A percentile compares a stretch with the other conserved stretches of the same genome.
Evolutionary conservation across 1,284 basidiomycete genomes (phyloP).

Genomic region (Ustilago tritici): DNA sequence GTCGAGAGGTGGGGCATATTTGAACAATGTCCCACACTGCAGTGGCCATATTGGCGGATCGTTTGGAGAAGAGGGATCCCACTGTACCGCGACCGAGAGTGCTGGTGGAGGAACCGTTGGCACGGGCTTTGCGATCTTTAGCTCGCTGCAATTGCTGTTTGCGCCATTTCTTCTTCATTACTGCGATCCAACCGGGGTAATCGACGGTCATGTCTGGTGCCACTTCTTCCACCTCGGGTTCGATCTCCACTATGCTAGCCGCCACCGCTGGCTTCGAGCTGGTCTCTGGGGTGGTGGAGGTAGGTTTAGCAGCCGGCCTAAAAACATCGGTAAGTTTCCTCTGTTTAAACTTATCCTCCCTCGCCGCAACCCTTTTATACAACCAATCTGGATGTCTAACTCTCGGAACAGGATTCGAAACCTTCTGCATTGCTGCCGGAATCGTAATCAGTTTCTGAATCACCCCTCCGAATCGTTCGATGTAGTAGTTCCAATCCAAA

Average conservation of each 20-base stretch:
- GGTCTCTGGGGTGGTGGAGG: constrained; percentile 14
- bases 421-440: constrained; percentile 97
- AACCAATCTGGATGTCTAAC: constrained; percentile 98
- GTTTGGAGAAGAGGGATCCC: constrained; percentile 81
- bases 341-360: constrained; percentile 96
- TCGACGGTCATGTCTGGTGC: constrained; percentile 70
- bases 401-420: constrained; percentile 93
- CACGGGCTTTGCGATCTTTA: constrained; percentile 70
- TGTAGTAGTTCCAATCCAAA: constrained; percentile 98
- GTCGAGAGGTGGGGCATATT: constrained; percentile 80
- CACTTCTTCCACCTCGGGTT: constrained; percentile 37
- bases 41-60: constrained; percentile 76
- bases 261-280: constrained; percentile 18
- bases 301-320: constrained; percentile 70
- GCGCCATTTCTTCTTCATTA: constrained; percentile 85
- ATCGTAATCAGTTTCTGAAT: constrained; percentile 99
- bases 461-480: constrained; percentile 95
- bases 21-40: constrained; percentile 94
- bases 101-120: constrained; percentile 18
- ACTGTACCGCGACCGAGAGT: constrained; percentile 60
- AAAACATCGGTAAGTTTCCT: constrained; percentile 98
- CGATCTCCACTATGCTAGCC: constrained; percentile 30
- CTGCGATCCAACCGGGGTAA: constrained; percentile 84
- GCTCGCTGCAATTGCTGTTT: constrained; percentile 71
- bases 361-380: constrained; percentile 85